Percentiles rank a stretch among this genome's conserved stretches.
These are phyloP conservation scores for Serendipita sp. DNA, from an alignment of 768 basidiomycete species.

Conservation along the genomic window DNA sequence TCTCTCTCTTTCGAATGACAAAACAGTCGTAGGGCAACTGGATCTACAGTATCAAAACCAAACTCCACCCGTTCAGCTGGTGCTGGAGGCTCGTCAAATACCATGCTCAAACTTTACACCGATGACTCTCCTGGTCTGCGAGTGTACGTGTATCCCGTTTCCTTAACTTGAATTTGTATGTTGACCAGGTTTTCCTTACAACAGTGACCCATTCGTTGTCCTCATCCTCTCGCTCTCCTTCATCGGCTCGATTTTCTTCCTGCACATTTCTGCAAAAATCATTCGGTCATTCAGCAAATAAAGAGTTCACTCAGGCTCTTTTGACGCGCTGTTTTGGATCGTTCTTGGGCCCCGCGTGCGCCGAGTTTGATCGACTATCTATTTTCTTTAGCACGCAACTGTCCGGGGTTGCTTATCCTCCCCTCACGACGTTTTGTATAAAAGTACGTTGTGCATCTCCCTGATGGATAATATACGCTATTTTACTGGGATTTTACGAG, in stretches of 20 bases:
- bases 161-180: not conserved
- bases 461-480: slow-evolving; percentile 2
- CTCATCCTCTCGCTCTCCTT: slow-evolving; percentile 90
- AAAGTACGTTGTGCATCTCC: slow-evolving; percentile 6
- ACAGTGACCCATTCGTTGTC: slow-evolving; percentile 90
- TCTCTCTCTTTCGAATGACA: not conserved
- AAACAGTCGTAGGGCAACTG: slow-evolving; percentile 50
- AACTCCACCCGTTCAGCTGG: slow-evolving; percentile 84
- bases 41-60: slow-evolving; percentile 48
- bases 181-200: not conserved
- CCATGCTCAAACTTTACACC: slow-evolving; percentile 98
- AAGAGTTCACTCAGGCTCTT: not conserved
- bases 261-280: slow-evolving; percentile 91
- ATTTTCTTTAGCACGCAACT: not conserved
- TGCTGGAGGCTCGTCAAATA: slow-evolving; percentile 91
- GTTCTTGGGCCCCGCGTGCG: not conserved
- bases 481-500: not conserved
- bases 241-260: slow-evolving; percentile 97
- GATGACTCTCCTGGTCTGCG: slow-evolving; percentile 94
- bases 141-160: slow-evolving; percentile 51
- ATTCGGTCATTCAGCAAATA: slow-evolving; percentile 80
- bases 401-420: not conserved
- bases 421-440: not conserved
- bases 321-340: not conserved
- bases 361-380: not conserved